Evolutionary conservation across 1,284 basidiomycete genomes (phyloP), one percentile per base, ranked within the genome.

Genomic region (Ceratobasidium sp.): DNA sequence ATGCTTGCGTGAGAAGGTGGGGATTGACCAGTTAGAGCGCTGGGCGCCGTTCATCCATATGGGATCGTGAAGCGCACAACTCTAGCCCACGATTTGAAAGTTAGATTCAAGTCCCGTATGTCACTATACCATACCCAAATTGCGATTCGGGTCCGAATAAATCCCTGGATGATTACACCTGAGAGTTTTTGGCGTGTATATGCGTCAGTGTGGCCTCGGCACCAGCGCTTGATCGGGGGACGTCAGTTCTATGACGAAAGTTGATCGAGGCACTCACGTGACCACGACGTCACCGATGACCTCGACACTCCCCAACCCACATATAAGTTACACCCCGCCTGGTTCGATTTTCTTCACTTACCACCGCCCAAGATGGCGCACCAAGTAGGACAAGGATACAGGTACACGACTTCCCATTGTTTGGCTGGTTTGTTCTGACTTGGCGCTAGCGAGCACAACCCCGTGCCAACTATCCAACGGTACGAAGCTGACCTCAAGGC

Each of bases 391-490:
- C 40, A 65, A 42, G 69, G 69, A 4, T 70, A 70, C 31, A 70
- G 69, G 69, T 70, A 15, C 20, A 50, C 34, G n/a, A 35, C 25
- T 7, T 29, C 15, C 20, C 3, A 27, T 10, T 32, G 12, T n/a
- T 5, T 5, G 15, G 13, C 20, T 47, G 6, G 15, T 12, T 22
- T 27, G 22, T 29, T 7, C 60, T 34, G 3, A 64, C 47, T 55
- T 13, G 27, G 20, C 22, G 12, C 7, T 57, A 57, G 47, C 42
- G 73, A 71, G 32, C 70, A 72, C 56, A 75, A 80, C 70, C 78
- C 78, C 22, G 77, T 82, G 17, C 82, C 82, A 3, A 83, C 79
- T 25, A 78, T 80, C 34, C 75, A 78, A 57, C 69, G 73, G 8
- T 81, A 80, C 73, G 72, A 75, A 27, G 74, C 71, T 6, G 71